Percentiles rank a stretch among this genome's conserved stretches.
phyloP scores from a whole-genome alignment of 306 rosid species.

The Trifolium repens region DNA sequence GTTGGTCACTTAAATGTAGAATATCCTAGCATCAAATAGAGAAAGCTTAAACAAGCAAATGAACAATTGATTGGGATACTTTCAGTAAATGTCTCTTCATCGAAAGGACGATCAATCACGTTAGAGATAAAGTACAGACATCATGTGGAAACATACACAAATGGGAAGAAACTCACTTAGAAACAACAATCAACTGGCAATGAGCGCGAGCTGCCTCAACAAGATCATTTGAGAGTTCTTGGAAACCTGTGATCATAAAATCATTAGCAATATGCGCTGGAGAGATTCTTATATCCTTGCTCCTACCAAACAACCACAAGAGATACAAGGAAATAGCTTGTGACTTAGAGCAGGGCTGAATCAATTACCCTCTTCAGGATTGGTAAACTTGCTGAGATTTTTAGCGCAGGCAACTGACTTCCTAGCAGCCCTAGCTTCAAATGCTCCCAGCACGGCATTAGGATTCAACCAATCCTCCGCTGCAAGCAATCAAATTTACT shows the following conservation, averaged over 20 bases:
- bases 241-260: constrained; percentile 64
- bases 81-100: constrained; percentile 7
- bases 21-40: constrained; percentile 4
- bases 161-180: constrained; percentile 70
- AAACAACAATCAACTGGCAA: constrained; percentile 87
- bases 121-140: constrained; percentile 16
- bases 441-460: constrained; percentile 66
- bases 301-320: constrained; percentile 16
- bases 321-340: constrained; percentile 24
- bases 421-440: constrained; percentile 84
- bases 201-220: constrained; percentile 90
- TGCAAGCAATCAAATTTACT: constrained; percentile 51
- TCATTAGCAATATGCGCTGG: constrained; percentile 11
- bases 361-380: constrained; percentile 81
- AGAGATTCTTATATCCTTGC: background rate
- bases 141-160: constrained; percentile 7
- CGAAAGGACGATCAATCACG: constrained; percentile 5
- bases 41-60: constrained; percentile 14
- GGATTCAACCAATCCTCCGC: constrained; percentile 94
- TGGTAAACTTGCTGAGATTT: constrained; percentile 67
- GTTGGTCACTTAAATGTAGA: constrained; percentile 33
- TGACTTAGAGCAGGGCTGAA: constrained; percentile 22
- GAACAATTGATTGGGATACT: constrained; percentile 5
- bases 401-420: constrained; percentile 78
- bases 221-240: constrained; percentile 69